Percentiles rank a stretch among this genome's conserved stretches.
Evolutionary conservation across 2,329 filamentous ascomycete species (phyloP).

Genomic region (Rhynchosporium secalis): DNA sequence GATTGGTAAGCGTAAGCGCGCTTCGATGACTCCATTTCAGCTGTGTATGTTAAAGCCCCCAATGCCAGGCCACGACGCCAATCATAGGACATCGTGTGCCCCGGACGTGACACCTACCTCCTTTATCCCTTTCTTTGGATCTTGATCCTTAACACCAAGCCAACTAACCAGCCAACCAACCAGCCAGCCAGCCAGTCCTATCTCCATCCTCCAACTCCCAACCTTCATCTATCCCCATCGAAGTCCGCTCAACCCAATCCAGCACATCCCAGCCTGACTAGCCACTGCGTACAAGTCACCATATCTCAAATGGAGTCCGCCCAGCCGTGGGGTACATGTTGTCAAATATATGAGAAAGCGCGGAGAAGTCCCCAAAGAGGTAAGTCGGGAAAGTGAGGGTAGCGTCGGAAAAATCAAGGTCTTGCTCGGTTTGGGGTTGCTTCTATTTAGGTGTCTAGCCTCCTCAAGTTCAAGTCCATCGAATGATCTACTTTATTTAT

Average conservation of each 20-base stretch:
- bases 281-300: neutral
- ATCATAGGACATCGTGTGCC: neutral
- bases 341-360: too few relatives aligned
- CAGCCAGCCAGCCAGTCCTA: neutral
- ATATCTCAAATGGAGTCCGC: neutral
- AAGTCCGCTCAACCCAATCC: neutral
- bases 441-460: too few relatives aligned
- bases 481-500: too few relatives aligned
- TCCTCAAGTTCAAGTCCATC: too few relatives aligned
- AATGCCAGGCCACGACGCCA: neutral
- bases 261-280: neutral
- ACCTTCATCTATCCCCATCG: neutral
- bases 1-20: too few relatives aligned
- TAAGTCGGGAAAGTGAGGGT: too few relatives aligned
- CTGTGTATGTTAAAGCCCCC: too few relatives aligned
- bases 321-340: slow-evolving; percentile 11
- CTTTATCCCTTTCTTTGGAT: neutral
- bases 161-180: neutral
- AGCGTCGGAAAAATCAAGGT: too few relatives aligned
- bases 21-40: too few relatives aligned
- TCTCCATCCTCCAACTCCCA: too few relatives aligned
- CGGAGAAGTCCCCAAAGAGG: too few relatives aligned
- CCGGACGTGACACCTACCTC: slow-evolving; percentile 1
- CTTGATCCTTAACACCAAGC: neutral
- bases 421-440: too few relatives aligned